Percentiles rank a stretch among this genome's conserved stretches.
Evolutionary conservation across 2,329 filamentous ascomycete genomes (phyloP).

Genomic region (Aspergillus glaucus): DNA sequence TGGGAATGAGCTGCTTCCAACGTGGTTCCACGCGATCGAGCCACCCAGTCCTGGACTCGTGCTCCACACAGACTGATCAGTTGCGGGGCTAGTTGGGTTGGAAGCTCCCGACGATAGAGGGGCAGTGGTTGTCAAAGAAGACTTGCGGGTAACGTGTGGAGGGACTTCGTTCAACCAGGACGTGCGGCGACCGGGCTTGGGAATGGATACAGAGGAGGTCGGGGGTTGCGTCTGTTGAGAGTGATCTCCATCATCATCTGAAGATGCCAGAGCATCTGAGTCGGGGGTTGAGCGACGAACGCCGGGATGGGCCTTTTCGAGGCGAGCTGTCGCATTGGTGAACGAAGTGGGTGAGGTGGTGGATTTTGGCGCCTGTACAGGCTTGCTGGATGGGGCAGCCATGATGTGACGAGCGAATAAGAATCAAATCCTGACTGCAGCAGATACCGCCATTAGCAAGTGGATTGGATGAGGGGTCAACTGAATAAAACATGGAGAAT

Average conservation of each 20-base stretch:
- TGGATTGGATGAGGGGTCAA: no score
- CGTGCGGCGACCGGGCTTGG: slow-evolving; percentile 62
- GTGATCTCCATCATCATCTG: slow-evolving; percentile 81
- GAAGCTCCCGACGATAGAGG: slow-evolving; percentile 75
- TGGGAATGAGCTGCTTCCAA: slow-evolving; percentile 49
- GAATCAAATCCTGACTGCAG: slow-evolving; percentile 4
- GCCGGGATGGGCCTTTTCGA: slow-evolving; percentile 65
- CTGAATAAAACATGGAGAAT: no score
- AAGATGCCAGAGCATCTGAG: slow-evolving; percentile 87
- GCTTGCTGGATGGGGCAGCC: slow-evolving; percentile 31
- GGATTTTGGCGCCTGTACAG: slow-evolving; percentile 23
- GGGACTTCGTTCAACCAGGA: slow-evolving; percentile 87
- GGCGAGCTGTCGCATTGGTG: slow-evolving; percentile 58
- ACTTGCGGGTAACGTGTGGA: slow-evolving; percentile 61
- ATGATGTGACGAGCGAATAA: slow-evolving; percentile 24
- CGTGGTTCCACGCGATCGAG: slow-evolving; percentile 39
- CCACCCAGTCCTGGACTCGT: slow-evolving; percentile 32
- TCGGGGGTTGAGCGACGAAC: slow-evolving; percentile 82
- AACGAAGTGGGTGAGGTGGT: slow-evolving; percentile 43
- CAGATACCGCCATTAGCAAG: no score
- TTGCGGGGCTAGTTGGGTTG: slow-evolving; percentile 71
- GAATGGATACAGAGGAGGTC: slow-evolving; percentile 41
- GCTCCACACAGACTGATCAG: slow-evolving; percentile 51
- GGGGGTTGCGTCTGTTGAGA: slow-evolving; percentile 49
- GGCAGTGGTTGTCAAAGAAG: slow-evolving; percentile 63